These are phyloP conservation scores for Coemansia sp. DNA, from an alignment of 192 early-diverging fungal genomes.

Conservation along the genomic window DNA sequence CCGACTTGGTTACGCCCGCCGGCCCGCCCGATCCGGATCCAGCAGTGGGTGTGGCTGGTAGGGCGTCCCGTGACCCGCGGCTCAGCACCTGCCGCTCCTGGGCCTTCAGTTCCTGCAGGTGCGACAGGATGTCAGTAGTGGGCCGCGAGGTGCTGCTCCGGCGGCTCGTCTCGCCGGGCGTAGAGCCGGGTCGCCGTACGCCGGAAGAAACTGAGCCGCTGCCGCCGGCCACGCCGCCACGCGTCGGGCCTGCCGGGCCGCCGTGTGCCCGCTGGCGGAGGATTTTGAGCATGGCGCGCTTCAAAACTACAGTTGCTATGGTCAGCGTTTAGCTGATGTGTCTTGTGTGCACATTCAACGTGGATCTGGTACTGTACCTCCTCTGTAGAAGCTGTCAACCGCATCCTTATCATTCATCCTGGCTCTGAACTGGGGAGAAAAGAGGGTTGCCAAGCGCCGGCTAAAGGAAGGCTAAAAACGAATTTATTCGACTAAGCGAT, in stretches of 20 bases:
- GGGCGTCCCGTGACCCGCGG: slow-evolving; percentile 15
- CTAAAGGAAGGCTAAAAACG: neutral
- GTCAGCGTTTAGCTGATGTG: neutral
- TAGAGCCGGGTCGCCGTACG: slow-evolving; percentile 5
- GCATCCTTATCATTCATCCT: neutral
- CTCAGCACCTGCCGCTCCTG: slow-evolving; percentile 43
- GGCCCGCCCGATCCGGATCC: neutral
- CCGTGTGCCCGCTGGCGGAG: slow-evolving; percentile 16
- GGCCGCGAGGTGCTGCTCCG: slow-evolving; percentile 22
- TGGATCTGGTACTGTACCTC: neutral
- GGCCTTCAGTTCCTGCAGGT: slow-evolving; percentile 45
- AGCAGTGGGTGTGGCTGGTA: neutral
- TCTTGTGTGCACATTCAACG: neutral
- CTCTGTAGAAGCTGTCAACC: neutral
- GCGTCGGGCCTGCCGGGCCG: neutral
- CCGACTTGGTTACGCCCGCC: neutral
- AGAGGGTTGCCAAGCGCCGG: too few species aligned
- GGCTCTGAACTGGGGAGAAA: neutral
- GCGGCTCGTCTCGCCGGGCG: slow-evolving; percentile 11
- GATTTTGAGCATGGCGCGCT: slow-evolving; percentile 28
- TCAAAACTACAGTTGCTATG: slow-evolving; percentile 30
- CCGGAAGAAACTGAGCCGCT: neutral
- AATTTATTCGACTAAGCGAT: neutral
- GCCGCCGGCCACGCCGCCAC: neutral
- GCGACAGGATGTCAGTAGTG: slow-evolving; percentile 39